These are phyloP conservation scores for Thalassiosira livingstoniorum DNA, from an alignment of 352 stramenopile genomes.

Conservation along the genomic window DNA sequence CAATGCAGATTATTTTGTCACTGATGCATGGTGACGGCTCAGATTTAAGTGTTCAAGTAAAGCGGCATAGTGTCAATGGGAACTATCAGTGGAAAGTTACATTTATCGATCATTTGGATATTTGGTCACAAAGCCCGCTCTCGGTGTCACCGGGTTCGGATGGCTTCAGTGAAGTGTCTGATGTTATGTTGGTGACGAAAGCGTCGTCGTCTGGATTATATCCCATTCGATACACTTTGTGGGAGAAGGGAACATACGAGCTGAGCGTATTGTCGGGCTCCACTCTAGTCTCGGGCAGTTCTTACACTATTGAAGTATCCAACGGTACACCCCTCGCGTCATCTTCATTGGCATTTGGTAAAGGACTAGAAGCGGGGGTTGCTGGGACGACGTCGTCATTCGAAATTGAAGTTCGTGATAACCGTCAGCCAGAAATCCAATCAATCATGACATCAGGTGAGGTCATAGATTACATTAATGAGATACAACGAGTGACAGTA, in stretches of 20 bases:
- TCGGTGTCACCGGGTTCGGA: slow-evolving; percentile 62
- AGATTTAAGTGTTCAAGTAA: slow-evolving; percentile 57
- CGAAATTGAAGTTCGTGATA: slow-evolving; percentile 92
- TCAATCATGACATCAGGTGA: slow-evolving; percentile 66
- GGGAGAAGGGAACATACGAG: slow-evolving; percentile 90
- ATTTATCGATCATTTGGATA: slow-evolving; percentile 90
- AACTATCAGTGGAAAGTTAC: slow-evolving; percentile 91
- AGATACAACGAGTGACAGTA: slow-evolving; percentile 50
- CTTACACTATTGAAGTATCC: slow-evolving; percentile 88
- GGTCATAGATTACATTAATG: slow-evolving; percentile 56
- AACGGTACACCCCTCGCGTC: slow-evolving; percentile 86
- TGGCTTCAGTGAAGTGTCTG: slow-evolving; percentile 53
- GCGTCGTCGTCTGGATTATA: slow-evolving; percentile 87
- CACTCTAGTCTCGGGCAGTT: slow-evolving; percentile 89
- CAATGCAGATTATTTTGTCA: slow-evolving; percentile 60
- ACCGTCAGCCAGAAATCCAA: slow-evolving; percentile 80
- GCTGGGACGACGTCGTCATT: slow-evolving; percentile 86
- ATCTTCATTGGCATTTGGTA: slow-evolving; percentile 86
- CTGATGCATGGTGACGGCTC: slow-evolving; percentile 42
- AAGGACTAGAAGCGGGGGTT: slow-evolving; percentile 86
- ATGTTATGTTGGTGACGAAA: slow-evolving; percentile 60
- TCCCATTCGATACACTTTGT: slow-evolving; percentile 91
- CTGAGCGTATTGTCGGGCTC: slow-evolving; percentile 90
- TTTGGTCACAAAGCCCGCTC: slow-evolving; percentile 71
- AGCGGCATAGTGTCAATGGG: slow-evolving; percentile 47